These are phyloP conservation scores for Leishmania martiniquensis DNA, from an alignment of 208 protist species.

Conservation along the genomic window DNA sequence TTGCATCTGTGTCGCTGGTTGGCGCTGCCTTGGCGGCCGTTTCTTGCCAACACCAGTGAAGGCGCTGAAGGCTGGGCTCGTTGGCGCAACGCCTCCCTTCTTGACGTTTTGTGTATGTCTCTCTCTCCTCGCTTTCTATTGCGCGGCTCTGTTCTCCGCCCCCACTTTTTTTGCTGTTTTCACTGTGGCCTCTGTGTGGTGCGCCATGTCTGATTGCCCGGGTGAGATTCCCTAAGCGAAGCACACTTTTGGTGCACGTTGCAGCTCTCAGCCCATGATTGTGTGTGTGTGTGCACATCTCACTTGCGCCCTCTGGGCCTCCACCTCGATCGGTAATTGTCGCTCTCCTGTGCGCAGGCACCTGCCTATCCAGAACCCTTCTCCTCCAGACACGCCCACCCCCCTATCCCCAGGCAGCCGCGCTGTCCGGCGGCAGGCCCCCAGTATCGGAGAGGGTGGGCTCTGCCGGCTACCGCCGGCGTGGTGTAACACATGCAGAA, in stretches of 20 bases:
- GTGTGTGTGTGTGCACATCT: background rate
- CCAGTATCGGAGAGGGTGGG: no score
- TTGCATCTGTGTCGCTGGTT: background rate
- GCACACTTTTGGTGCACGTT: no score
- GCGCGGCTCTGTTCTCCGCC: background rate
- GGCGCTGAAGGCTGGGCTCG: background rate
- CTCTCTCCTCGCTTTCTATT: no score
- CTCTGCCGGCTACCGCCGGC: background rate
- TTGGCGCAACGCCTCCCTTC: no score
- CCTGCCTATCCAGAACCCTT: background rate
- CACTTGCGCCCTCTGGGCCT: background rate
- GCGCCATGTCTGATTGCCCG: no score
- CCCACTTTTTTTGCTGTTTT: no score
- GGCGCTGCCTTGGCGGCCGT: background rate
- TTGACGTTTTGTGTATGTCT: no score
- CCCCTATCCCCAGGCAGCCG: background rate
- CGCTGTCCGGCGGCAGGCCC: background rate
- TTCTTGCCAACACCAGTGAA: background rate
- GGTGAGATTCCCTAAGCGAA: no score
- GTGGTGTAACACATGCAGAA: background rate
- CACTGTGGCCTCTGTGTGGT: no score
- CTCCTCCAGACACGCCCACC: background rate
- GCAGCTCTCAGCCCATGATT: no score
- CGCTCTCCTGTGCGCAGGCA: background rate
- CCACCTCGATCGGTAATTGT: background rate